Evolutionary conservation across 306 rosid genomes (phyloP).

Genomic region (Pueraria montana): DNA sequence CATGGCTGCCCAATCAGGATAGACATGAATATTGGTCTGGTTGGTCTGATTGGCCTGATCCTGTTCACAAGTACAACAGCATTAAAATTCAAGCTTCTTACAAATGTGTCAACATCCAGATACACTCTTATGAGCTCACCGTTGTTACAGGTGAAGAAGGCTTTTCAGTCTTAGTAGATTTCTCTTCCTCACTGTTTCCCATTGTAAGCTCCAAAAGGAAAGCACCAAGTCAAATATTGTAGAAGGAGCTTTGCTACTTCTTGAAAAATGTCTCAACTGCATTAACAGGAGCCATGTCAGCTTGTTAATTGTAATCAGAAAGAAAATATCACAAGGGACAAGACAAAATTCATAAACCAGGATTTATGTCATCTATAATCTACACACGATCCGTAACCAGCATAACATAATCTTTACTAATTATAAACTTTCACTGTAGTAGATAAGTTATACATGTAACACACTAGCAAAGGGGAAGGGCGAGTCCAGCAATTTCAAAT

Average conservation of each 20-base stretch:
- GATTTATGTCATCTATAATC: constrained; percentile 18
- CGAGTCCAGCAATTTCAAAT: constrained; percentile 1
- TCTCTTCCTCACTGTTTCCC: constrained; percentile 83
- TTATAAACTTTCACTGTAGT: constrained; percentile 6
- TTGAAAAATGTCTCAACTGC: constrained; percentile 39
- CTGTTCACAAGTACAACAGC: constrained; percentile 52
- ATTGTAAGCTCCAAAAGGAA: constrained; percentile 51
- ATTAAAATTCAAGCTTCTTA: constrained; percentile 12
- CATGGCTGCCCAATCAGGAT: constrained; percentile 98
- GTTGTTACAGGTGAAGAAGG: constrained; percentile 63
- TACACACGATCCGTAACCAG: constrained; percentile 4
- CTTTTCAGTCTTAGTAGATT: constrained; percentile 70
- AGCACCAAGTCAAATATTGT: neutral
- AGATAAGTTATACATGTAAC: neutral
- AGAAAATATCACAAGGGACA: constrained; percentile 12
- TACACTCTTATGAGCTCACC: constrained; percentile 56
- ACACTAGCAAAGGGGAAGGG: neutral
- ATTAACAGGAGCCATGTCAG: constrained; percentile 34
- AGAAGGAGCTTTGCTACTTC: constrained; percentile 36
- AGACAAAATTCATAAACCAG: neutral
- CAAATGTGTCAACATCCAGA: constrained; percentile 8
- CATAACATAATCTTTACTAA: constrained; percentile 6
- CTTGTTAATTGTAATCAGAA: constrained; percentile 1
- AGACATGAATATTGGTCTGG: constrained; percentile 71
- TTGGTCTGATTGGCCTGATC: constrained; percentile 63